Evolutionary conservation across 495 filamentous ascomycete genomes (phyloP), one percentile per base, ranked within the genome.

Genomic region (Hypomontagnella submonticulosa): DNA sequence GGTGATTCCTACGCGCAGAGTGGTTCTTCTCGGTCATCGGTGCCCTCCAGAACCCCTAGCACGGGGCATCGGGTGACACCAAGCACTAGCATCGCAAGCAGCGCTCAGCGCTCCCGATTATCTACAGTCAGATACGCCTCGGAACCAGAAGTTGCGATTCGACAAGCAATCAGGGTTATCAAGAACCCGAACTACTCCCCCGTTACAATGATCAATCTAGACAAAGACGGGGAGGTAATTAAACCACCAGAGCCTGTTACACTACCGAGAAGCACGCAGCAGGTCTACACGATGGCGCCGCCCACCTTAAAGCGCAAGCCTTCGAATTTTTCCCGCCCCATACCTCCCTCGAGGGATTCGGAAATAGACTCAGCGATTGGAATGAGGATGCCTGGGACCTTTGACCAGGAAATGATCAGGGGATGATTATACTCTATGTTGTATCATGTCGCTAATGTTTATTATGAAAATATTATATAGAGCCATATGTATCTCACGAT

Each of bases 101-200:
- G 71, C 42, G 40, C 65, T 4, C 57, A 60, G 8, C 69, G 58
- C 52, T 73, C 71, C 11, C 53, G 70, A 5, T 23, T 73, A 0
- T 71, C 71, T 6, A 69, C 71, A 8, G 69, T 73, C 18, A 51
- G 71, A 8, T 73, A 73, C 37, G 71, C 68, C 16, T 61, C 69
- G 2, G 46, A 66, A 48, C 71, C 71, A 8, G 71, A 71, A 49
- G 55, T 73, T 48, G 71, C 71, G 13, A 66, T 73, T n/a, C 65
- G 65, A 1, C 71, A 73, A 50, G 30, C 42, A 11, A 73, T 73
- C n/a, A 23, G 56, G 18, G 71, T 73, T 11, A 60, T 73, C 38
- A 61, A 33, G 57, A 73, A 73, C 43, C 71, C 71, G 18, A 50
- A 63, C 20, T 69, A 69, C 20, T 43, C 42, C 23, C 65, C 58